Evolutionary conservation across 345 rosid genomes (phyloP), one percentile per base, ranked within the genome.

Genomic region (Salix suchowensis): DNA sequence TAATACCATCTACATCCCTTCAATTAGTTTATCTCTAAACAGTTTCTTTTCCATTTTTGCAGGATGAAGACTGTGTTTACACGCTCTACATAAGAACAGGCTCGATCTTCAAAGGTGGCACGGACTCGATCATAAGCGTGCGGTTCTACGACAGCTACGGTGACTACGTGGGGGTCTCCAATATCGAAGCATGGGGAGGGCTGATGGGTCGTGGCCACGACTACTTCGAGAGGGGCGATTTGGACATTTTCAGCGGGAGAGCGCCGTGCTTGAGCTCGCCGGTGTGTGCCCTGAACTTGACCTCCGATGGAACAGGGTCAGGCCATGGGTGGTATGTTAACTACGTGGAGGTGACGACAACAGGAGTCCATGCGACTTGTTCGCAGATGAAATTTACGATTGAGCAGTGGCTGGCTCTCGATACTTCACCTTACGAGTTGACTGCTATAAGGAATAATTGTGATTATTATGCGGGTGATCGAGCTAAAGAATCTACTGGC

Each of bases 381-480:
- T 19, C 82, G 3, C 89, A 87, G 72, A 78, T 86, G 85, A 75
- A 26, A 84, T 95, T 95, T 70, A 79, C 83, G 28, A 82, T 95
- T 70, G 98, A 93, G 88, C 98, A 93, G 85, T 95, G 98, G 98
- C 88, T 95, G 54, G 97, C 98, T 3, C 19, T 12, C 0, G 96
- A 93, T 62, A 36, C 86, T 58, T 6, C 90, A 23, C 99, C 99
- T 10, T 91, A 81, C 67, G 84, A 89, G 65, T 88, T 95, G 50
- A 87, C 87, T 1, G 90, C 91, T 1, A 19, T 84, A 6, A 67
- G 92, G 82, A 89, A 88, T 73, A 15, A 81, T 60, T 95, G 98
- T n/a, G 52, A 6, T 11, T 7, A 19, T 11, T 24, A 10, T 7
- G 26, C 30, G 0, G 23, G 8, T 32, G 48, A 30, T 64, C 48